Evolutionary conservation across 148 eudicot genomes (phyloP).

Genomic region (Rhododendron vialii): DNA sequence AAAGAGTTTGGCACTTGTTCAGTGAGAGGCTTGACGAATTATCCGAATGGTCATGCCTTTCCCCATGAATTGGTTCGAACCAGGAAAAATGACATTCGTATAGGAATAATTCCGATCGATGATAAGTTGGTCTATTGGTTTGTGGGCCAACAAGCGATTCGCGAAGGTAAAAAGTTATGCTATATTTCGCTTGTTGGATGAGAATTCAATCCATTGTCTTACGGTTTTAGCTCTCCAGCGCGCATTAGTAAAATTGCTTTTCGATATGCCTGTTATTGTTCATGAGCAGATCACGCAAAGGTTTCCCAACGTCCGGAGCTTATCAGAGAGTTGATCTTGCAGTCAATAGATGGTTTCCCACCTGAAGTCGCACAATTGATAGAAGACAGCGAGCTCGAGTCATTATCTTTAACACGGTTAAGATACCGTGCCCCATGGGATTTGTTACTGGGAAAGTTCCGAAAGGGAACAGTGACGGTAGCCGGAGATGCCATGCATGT

Average conservation of each 20-base stretch:
- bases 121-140: too few relatives aligned
- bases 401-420: constrained; percentile 31
- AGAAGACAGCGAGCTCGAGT: constrained; percentile 21
- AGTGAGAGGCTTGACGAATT: too few relatives aligned
- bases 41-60: too few relatives aligned
- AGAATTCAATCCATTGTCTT: too few relatives aligned
- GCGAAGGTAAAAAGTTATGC: too few relatives aligned
- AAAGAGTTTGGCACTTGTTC: too few relatives aligned
- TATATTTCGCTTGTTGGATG: too few relatives aligned
- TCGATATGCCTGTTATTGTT: neutral
- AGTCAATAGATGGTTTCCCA: constrained; percentile 22
- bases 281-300: constrained; percentile 8
- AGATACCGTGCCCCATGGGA: neutral
- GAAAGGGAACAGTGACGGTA: constrained; percentile 15
- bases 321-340: constrained; percentile 25
- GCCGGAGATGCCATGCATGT: constrained; percentile 53
- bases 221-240: neutral
- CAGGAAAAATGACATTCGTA: too few relatives aligned
- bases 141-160: too few relatives aligned
- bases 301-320: constrained; percentile 26
- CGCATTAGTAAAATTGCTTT: neutral
- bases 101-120: too few relatives aligned
- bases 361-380: constrained; percentile 29
- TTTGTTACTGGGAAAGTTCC: constrained; percentile 12
- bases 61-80: too few relatives aligned